A percentile compares a stretch with the other conserved stretches of the same genome.
Conservation (phyloP, 768 basidiomycete genomes). For the Amanita phalloides region DNA sequence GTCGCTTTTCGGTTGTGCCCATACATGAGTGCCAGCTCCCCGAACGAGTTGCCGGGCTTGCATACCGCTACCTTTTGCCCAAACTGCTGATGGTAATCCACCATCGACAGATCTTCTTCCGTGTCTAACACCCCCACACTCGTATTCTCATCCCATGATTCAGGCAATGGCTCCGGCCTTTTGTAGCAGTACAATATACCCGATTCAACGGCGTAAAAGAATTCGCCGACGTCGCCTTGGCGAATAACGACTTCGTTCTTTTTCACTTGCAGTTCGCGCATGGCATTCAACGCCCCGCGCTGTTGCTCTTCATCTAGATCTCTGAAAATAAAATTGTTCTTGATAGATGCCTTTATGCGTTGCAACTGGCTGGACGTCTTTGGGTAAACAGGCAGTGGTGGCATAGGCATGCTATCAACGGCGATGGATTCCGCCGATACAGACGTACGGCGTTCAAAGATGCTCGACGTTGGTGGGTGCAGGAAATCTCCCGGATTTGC, state of each 20-base stretch:
- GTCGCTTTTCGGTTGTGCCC: constrained; percentile 94
- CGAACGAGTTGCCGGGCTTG: constrained; percentile 79
- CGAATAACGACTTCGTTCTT: constrained; percentile 86
- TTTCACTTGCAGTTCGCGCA: constrained; percentile 74
- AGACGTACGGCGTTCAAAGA: constrained; percentile 84
- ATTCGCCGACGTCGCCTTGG: constrained; percentile 95
- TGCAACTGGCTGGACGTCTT: constrained; percentile 80
- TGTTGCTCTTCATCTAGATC: constrained; percentile 96
- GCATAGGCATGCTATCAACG: constrained; percentile 56
- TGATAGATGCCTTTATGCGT: constrained; percentile 81
- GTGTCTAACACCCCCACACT: constrained; percentile 26
- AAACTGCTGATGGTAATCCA: constrained; percentile 57
- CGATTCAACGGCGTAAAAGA: constrained; percentile 93
- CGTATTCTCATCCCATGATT: constrained; percentile 39
- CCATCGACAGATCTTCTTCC: constrained; percentile 48
- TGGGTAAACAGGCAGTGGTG: constrained; percentile 61
- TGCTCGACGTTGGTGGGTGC: constrained; percentile 65
- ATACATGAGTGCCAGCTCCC: constrained; percentile 97
- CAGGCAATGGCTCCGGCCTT: constrained; percentile 53
- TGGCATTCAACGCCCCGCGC: constrained; percentile 85
- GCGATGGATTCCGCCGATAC: constrained; percentile 94
- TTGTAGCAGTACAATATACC: constrained; percentile 82
- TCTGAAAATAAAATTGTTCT: constrained; percentile 87
- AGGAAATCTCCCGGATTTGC: constrained; percentile 52
- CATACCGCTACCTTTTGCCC: constrained; percentile 82